Conservation (phyloP, 1,139 yeast species). For the Debaryomycetaceae sp. region DNA sequence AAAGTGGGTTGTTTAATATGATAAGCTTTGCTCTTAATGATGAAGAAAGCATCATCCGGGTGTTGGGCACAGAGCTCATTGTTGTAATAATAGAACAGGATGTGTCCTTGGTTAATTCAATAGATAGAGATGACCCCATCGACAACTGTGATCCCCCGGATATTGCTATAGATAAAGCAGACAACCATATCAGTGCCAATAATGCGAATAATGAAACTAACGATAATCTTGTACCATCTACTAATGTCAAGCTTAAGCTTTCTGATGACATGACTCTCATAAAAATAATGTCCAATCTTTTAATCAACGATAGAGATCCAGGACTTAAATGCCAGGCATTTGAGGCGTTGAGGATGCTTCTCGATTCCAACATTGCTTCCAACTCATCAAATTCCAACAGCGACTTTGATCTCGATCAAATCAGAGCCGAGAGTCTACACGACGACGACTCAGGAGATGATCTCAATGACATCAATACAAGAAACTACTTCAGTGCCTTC, state of each 20-base stretch:
- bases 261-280: constrained; percentile 63
- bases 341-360: constrained; percentile 72
- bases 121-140: constrained; percentile 32
- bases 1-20: constrained; percentile 67
- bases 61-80: constrained; percentile 77
- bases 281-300: constrained; percentile 55
- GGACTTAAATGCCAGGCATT: constrained; percentile 80
- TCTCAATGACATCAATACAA: constrained; percentile 41
- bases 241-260: constrained; percentile 28
- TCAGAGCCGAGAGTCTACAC: constrained; percentile 3
- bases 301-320: constrained; percentile 61
- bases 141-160: constrained; percentile 34
- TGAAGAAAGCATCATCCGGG: constrained; percentile 48
- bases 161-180: not conserved
- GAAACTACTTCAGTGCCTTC: constrained; percentile 56
- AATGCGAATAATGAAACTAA: constrained; percentile 14
- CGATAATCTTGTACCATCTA: constrained; percentile 12
- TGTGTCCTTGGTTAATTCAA: constrained; percentile 56
- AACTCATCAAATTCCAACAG: constrained; percentile 7
- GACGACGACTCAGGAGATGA: constrained; percentile 16
- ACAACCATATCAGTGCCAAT: not conserved
- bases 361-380: constrained; percentile 54
- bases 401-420: constrained; percentile 12
- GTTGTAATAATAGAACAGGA: constrained; percentile 85
- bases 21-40: constrained; percentile 69